Evolutionary conservation across 208 protist species (phyloP), one percentile per base, ranked within the genome.

Genomic region (Acanthamoeba culbertsoni): DNA sequence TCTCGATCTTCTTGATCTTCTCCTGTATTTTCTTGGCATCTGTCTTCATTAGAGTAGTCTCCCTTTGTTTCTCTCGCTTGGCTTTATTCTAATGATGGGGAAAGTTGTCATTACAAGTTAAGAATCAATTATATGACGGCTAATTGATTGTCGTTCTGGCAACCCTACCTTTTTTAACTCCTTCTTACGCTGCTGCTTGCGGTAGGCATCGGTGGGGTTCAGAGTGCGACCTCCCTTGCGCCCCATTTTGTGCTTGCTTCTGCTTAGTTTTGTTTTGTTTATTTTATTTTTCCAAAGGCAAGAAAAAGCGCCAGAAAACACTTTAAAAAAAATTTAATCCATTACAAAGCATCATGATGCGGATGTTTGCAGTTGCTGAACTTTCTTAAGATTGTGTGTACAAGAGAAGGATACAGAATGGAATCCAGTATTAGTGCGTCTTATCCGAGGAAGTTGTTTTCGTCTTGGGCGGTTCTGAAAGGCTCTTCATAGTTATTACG

Each of bases 171-270:
- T 93, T 18, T 75, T 82, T 3, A 93, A 63, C 37, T 93, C 89
- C 46, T 82, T 93, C 28, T 93, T 93, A 7, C 89, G 93, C 37
- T 68, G 89, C 46, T 93, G 65, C 89, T 93, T 93, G 89, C 89
- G 89, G 37, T 55, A 93, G 6, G 89, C 89, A 93, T 93, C 89
- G 6, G 89, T 93, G 37, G 89, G 89, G 35, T 93, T 93, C n/a
- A 93, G 89, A 14, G 89, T 6, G 4, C 71, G 42, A 6, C 65
- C 65, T 4, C 68, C 68, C 43, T 93, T 93, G 31, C 84, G 46
- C 43, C 84, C 84, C 84, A 91, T 91, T 46, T 79, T 68, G n/a
- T 28, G 7, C 59, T 7, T 68, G 31, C 59, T 10, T 28, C 59
- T 33, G 31, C 16, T 55, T 8, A 55, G 8, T 55, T 37, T 75